phyloP scores from a whole-genome alignment of 352 stramenopile species.

The Nannochloropsis limnetica region DNA sequence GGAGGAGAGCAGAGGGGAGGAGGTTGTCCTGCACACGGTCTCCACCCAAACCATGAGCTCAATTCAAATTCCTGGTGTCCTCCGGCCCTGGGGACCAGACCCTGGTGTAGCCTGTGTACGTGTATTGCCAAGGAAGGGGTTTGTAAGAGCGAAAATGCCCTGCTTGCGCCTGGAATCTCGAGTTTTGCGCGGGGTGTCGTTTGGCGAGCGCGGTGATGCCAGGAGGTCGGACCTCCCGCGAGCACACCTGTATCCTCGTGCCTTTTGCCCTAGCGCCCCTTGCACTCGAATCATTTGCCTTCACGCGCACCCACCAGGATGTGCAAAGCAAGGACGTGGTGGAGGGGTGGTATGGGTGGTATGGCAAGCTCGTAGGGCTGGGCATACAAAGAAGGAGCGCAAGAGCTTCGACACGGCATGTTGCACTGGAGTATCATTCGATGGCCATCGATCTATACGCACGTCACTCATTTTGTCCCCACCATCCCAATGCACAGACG shows the following conservation, averaged over 20 bases:
- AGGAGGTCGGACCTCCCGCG: no score
- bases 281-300: not conserved
- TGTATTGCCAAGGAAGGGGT: not conserved
- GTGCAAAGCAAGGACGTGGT: not conserved
- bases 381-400: not conserved
- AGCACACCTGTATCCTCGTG: no score
- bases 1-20: no score
- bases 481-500: not conserved
- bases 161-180: not conserved
- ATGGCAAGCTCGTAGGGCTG: not conserved
- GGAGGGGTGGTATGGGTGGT: not conserved
- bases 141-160: not conserved
- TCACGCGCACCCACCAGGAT: not conserved
- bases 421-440: conserved; percentile 15
- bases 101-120: not conserved
- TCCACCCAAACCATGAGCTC: not conserved
- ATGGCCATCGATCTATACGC: not conserved
- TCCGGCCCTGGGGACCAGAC: not conserved
- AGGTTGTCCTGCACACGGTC: not conserved
- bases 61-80: not conserved
- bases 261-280: not conserved
- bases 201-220: not conserved
- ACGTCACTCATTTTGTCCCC: not conserved
- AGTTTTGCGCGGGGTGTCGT: not conserved
- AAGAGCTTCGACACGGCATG: not conserved